Percentiles rank a stretch among this genome's conserved stretches.
These are phyloP conservation scores for Mucor irregularis DNA, from an alignment of 371 early-diverging fungal genomes.

Conservation along the genomic window DNA sequence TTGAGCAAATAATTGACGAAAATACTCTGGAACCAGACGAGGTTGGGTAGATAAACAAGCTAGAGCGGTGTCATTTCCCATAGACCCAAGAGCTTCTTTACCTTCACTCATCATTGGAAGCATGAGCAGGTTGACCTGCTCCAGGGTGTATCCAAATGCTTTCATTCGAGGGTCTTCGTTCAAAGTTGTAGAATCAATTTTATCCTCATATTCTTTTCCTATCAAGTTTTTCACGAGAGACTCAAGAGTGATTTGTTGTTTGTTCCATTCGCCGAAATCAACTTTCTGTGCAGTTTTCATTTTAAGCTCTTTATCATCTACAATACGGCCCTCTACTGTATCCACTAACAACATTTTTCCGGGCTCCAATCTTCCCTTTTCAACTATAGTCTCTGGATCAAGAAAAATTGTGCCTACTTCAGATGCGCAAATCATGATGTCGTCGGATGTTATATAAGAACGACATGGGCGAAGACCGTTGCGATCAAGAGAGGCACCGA, in stretches of 20 bases:
- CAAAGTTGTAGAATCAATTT: slow-evolving; percentile 46
- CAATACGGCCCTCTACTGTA: slow-evolving; percentile 87
- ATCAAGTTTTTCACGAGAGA: slow-evolving; percentile 42
- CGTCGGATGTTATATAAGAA: slow-evolving; percentile 88
- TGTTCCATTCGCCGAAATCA: slow-evolving; percentile 85
- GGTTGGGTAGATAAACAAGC: slow-evolving; percentile 91
- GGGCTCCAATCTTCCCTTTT: slow-evolving; percentile 94
- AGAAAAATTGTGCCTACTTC: slow-evolving; percentile 92
- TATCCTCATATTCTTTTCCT: neutral
- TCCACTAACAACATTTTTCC: slow-evolving; percentile 97
- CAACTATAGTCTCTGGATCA: slow-evolving; percentile 74
- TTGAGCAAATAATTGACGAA: slow-evolving; percentile 96
- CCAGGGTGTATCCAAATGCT: slow-evolving; percentile 91
- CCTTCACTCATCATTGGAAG: slow-evolving; percentile 85
- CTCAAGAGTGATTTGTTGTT: slow-evolving; percentile 72
- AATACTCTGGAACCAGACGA: slow-evolving; percentile 92
- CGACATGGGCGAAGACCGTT: slow-evolving; percentile 97
- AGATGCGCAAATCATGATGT: slow-evolving; percentile 96
- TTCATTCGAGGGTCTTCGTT: slow-evolving; percentile 79
- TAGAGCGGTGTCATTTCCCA: slow-evolving; percentile 95
- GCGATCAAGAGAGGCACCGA: slow-evolving; percentile 94
- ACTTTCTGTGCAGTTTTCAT: slow-evolving; percentile 63
- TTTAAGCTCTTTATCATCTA: slow-evolving; percentile 90
- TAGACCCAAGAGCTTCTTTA: slow-evolving; percentile 96
- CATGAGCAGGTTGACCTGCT: slow-evolving; percentile 89